Evolutionary conservation across 1,139 yeast species (phyloP).

Genomic region (Blastobotrys indianensis): DNA sequence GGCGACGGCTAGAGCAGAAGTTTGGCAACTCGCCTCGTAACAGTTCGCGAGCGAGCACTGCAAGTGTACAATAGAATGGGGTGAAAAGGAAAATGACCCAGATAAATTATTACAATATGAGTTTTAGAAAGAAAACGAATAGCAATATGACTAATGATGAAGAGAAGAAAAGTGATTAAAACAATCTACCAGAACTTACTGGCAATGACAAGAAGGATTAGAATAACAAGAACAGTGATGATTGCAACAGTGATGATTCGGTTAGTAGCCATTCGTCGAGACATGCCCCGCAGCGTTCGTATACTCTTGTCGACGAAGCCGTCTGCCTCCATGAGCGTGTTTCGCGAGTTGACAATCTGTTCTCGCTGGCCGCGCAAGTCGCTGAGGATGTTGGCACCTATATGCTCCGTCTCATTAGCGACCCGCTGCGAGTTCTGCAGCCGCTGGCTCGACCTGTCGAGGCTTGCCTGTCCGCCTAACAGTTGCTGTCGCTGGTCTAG

Average conservation of each 20-base stretch:
- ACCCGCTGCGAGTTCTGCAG: conserved; percentile 82
- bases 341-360: conserved; percentile 78
- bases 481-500: conserved; percentile 78
- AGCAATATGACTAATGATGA: neutral
- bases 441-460: conserved; percentile 79
- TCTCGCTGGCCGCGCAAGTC: conserved; percentile 92
- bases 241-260: conserved; percentile 92
- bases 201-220: conserved; percentile 79
- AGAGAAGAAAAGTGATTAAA: neutral
- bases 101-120: neutral
- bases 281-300: conserved; percentile 84
- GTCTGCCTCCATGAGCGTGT: conserved; percentile 83
- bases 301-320: conserved; percentile 86
- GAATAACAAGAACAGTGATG: conserved; percentile 75
- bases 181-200: conserved; percentile 64
- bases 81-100: neutral
- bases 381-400: conserved; percentile 86
- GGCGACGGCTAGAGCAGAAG: too few species aligned
- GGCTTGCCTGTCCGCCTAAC: conserved; percentile 68
- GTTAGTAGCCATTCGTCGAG: conserved; percentile 91
- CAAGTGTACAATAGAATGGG: neutral
- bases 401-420: conserved; percentile 85
- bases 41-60: neutral
- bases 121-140: neutral
- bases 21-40: too few species aligned